Evolutionary conservation across 2,329 filamentous ascomycete genomes (phyloP).

Genomic region (Aspergillus versicolor): DNA sequence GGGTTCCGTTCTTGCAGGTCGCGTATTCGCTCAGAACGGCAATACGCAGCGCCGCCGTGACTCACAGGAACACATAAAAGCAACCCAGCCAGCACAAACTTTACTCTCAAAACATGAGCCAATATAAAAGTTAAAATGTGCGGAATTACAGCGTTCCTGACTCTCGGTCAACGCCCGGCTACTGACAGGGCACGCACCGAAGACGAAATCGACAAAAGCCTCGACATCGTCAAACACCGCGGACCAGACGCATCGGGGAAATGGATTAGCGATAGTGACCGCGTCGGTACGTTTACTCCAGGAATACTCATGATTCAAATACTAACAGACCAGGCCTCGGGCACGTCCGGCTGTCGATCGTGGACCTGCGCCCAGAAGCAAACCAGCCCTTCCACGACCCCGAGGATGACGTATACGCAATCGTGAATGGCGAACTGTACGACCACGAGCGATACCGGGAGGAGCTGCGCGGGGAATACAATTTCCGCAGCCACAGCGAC

Average conservation of each 20-base stretch:
- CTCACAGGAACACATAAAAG: no score
- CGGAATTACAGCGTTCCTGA: not conserved
- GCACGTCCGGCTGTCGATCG: constrained; percentile 54
- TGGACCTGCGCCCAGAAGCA: constrained; percentile 49
- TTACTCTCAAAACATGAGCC: no score
- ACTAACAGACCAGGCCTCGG: constrained; percentile 37
- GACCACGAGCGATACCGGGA: constrained; percentile 49
- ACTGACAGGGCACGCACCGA: not conserved
- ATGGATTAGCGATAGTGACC: constrained; percentile 46
- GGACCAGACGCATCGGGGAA: constrained; percentile 47
- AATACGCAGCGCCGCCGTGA: no score
- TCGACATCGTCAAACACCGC: constrained; percentile 44
- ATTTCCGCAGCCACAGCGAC: constrained; percentile 50
- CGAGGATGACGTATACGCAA: constrained; percentile 49
- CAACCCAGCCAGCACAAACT: no score
- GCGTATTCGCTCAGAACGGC: no score
- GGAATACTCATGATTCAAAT: no score
- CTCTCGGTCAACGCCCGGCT: not conserved
- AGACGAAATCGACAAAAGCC: constrained; percentile 22
- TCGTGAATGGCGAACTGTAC: constrained; percentile 61
- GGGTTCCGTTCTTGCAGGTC: no score
- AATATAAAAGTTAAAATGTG: not conserved
- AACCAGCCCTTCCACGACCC: constrained; percentile 47
- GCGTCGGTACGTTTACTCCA: constrained; percentile 34
- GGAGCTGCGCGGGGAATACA: constrained; percentile 40